Conservation (phyloP, 2,329 filamentous ascomycete genomes). For the Botrytis aclada region DNA sequence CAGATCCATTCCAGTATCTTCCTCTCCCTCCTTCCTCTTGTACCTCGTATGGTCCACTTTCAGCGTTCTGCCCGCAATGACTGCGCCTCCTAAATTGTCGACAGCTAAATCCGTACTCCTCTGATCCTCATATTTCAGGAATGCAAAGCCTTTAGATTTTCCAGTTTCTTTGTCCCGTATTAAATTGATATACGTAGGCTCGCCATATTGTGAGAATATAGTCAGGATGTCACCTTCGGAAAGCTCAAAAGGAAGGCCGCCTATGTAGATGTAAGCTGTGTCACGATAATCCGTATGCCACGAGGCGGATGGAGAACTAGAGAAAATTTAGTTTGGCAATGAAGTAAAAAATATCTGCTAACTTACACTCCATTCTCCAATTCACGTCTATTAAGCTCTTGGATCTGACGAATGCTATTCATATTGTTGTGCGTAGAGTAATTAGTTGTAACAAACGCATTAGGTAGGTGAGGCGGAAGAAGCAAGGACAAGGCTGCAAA, state of each 20-base stretch:
- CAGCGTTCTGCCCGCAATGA: slow-evolving; percentile 74
- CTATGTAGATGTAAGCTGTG: slow-evolving; percentile 95
- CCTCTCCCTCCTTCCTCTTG: slow-evolving; percentile 72
- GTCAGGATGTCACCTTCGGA: slow-evolving; percentile 94
- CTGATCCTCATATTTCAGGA: slow-evolving; percentile 98
- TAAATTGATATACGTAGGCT: slow-evolving; percentile 89
- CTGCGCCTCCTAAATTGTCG: slow-evolving; percentile 88
- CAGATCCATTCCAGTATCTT: slow-evolving; percentile 45
- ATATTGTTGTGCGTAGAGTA: slow-evolving; percentile 47
- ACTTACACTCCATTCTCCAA: slow-evolving; percentile 81
- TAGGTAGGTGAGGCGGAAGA: slow-evolving; percentile 1
- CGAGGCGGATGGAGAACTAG: slow-evolving; percentile 76
- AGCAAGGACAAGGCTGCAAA: slow-evolving; percentile 14
- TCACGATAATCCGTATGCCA: slow-evolving; percentile 98
- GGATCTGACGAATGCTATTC: slow-evolving; percentile 92
- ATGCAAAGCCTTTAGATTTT: slow-evolving; percentile 91
- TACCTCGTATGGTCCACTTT: slow-evolving; percentile 93
- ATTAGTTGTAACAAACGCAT: background rate
- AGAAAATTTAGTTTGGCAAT: slow-evolving; percentile 18
- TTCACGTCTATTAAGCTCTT: slow-evolving; percentile 90
- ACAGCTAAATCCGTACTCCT: slow-evolving; percentile 93
- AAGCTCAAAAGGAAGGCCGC: slow-evolving; percentile 86
- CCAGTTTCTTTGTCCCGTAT: slow-evolving; percentile 94
- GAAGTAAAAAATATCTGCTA: background rate
- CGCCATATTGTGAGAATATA: slow-evolving; percentile 95